phyloP scores from a whole-genome alignment of 176 grass and related monocot genomes.

The Phyllostachys edulis region DNA sequence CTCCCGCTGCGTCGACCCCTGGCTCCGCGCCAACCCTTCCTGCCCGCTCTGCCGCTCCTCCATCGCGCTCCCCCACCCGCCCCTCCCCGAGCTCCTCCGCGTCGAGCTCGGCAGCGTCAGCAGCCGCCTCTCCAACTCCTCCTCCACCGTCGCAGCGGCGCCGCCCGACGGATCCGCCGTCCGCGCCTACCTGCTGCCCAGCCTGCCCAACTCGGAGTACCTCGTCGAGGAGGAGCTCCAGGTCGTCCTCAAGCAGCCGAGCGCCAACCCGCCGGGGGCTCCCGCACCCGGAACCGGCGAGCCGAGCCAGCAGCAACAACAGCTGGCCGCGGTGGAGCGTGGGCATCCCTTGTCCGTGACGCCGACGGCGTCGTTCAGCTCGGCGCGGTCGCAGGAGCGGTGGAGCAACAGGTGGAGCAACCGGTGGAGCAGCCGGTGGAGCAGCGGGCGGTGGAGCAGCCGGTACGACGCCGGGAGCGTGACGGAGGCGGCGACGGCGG shows the following conservation, averaged over 20 bases:
- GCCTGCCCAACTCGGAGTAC: slow-evolving; percentile 49
- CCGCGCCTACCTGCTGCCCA: slow-evolving; percentile 29
- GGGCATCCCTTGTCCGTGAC: slow-evolving; percentile 50
- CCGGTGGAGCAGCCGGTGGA: slow-evolving; percentile 68
- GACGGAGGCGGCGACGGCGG: slow-evolving; percentile 30
- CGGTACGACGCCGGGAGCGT: slow-evolving; percentile 51
- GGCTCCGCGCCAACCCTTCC: slow-evolving; percentile 65
- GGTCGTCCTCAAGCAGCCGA: slow-evolving; percentile 60
- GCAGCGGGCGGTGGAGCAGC: slow-evolving; percentile 68
- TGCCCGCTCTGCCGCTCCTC: slow-evolving; percentile 92
- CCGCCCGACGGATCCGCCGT: slow-evolving; percentile 1
- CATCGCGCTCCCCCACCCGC: slow-evolving; percentile 59
- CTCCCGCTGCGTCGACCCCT: slow-evolving; percentile 64
- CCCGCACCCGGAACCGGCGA: neutral
- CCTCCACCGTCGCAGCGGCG: slow-evolving; percentile 1
- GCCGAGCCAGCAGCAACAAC: slow-evolving; percentile 24
- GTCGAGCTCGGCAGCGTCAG: slow-evolving; percentile 84
- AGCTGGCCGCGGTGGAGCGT: slow-evolving; percentile 33
- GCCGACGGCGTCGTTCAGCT: slow-evolving; percentile 66
- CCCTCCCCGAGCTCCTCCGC: slow-evolving; percentile 57
- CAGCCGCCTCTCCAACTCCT: slow-evolving; percentile 47
- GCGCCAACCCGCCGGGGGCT: neutral
- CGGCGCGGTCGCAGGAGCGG: slow-evolving; percentile 48
- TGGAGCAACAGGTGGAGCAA: slow-evolving; percentile 69
- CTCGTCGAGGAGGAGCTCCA: slow-evolving; percentile 86